Conservation (phyloP, 2,329 filamentous ascomycete genomes). For the Zymoseptoria crescenta region DNA sequence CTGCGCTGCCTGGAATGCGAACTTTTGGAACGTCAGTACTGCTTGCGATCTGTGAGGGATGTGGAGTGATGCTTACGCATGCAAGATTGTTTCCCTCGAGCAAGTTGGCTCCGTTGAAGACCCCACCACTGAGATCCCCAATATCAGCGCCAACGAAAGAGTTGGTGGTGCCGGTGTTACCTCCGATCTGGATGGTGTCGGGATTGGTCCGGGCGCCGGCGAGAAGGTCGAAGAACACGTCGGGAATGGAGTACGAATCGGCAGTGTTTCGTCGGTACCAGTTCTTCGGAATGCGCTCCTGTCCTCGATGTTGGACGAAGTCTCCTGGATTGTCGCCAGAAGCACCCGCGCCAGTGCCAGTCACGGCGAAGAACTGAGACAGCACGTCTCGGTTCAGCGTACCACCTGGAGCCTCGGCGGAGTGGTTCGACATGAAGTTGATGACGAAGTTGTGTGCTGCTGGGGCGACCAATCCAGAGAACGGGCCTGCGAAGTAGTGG, state of each 20-base stretch:
- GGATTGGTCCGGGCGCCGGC: constrained; percentile 8
- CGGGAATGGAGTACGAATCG: constrained; percentile 6
- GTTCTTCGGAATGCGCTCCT: constrained; percentile 24
- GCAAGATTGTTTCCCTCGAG: constrained; percentile 13
- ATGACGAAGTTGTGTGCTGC: constrained; percentile 21
- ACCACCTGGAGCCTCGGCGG: constrained; percentile 15
- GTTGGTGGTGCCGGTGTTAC: constrained; percentile 31
- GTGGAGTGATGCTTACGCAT: neutral
- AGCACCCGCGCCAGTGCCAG: constrained; percentile 11
- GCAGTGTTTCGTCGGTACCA: constrained; percentile 18
- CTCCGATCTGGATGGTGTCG: constrained; percentile 28
- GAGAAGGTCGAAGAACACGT: constrained; percentile 12
- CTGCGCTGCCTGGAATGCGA: constrained; percentile 10
- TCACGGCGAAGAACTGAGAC: constrained; percentile 21
- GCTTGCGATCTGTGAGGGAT: too few species aligned
- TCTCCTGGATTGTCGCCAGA: constrained; percentile 16
- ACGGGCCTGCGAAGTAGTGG: constrained; percentile 24
- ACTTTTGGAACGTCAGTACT: neutral
- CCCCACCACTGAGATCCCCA: constrained; percentile 31
- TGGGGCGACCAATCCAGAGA: constrained; percentile 16
- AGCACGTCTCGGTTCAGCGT: constrained; percentile 17
- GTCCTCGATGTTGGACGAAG: constrained; percentile 17
- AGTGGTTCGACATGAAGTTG: constrained; percentile 25
- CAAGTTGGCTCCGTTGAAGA: constrained; percentile 30
- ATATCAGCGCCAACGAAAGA: constrained; percentile 31